phyloP scores from a whole-genome alignment of 2,329 filamentous ascomycete genomes.

The Calonectria honghensis region DNA sequence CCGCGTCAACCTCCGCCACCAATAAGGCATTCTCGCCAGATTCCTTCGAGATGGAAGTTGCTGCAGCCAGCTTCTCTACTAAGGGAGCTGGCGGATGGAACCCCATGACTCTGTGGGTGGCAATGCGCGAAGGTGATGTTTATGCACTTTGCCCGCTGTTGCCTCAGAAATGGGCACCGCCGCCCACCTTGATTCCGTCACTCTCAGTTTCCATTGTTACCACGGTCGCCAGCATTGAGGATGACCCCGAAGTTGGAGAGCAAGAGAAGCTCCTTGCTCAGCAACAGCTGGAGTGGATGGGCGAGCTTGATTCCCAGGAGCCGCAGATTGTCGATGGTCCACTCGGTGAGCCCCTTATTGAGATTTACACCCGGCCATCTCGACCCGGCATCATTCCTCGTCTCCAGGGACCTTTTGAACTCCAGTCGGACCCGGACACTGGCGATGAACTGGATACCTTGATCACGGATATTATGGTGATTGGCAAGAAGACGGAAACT shows the following conservation, averaged over 20 bases:
- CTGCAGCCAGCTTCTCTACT: slow-evolving; percentile 86
- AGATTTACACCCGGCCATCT: slow-evolving; percentile 75
- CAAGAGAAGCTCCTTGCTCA: slow-evolving; percentile 75
- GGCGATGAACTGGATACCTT: slow-evolving; percentile 74
- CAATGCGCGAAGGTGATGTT: slow-evolving; percentile 94
- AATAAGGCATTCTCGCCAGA: slow-evolving; percentile 92
- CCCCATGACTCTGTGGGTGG: slow-evolving; percentile 96
- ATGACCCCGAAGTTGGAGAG: slow-evolving; percentile 72
- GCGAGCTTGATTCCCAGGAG: slow-evolving; percentile 78
- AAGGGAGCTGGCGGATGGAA: slow-evolving; percentile 88
- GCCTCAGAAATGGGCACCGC: slow-evolving; percentile 89
- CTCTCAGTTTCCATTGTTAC: slow-evolving; percentile 89
- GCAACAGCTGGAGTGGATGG: slow-evolving; percentile 81
- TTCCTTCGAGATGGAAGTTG: slow-evolving; percentile 93
- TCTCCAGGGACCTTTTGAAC: slow-evolving; percentile 77
- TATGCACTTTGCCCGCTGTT: slow-evolving; percentile 95
- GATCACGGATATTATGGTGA: slow-evolving; percentile 77
- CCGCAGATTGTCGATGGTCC: slow-evolving; percentile 72
- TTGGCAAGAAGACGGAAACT: slow-evolving; percentile 77
- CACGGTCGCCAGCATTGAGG: slow-evolving; percentile 78
- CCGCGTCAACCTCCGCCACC: slow-evolving; percentile 82
- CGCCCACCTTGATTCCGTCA: slow-evolving; percentile 85
- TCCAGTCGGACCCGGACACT: slow-evolving; percentile 73
- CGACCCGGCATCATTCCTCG: slow-evolving; percentile 75
- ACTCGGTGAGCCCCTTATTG: slow-evolving; percentile 68